phyloP scores from a whole-genome alignment of 345 rosid species.

The Hibiscus tridactylites region DNA sequence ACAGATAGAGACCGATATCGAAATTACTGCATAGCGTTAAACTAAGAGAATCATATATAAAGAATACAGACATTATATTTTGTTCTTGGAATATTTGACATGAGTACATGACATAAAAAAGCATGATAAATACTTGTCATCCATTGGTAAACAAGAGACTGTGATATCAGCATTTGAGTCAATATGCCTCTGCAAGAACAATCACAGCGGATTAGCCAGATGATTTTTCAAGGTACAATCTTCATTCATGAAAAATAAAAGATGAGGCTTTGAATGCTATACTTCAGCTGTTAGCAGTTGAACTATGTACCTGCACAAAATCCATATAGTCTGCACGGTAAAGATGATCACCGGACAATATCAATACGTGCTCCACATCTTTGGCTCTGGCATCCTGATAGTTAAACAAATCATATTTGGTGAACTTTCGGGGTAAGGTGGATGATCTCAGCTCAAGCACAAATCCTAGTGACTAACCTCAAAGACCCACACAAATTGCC shows the following conservation, averaged over 20 bases:
- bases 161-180: conserved; percentile 74
- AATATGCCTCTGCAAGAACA: conserved; percentile 62
- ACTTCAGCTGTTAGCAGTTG: neutral
- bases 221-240: neutral
- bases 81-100: neutral
- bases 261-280: neutral
- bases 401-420: conserved; percentile 4
- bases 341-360: conserved; percentile 88
- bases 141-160: conserved; percentile 79
- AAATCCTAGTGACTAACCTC: conserved; percentile 32
- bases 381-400: conserved; percentile 69
- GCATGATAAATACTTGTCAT: conserved; percentile 41
- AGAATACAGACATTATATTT: neutral
- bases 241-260: neutral
- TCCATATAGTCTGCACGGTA: conserved; percentile 74
- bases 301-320: conserved; percentile 58
- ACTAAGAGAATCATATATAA: neutral
- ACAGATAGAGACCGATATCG: neutral
- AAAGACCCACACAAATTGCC: conserved; percentile 81
- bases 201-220: neutral
- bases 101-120: neutral
- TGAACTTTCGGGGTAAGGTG: neutral
- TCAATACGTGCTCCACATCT: conserved; percentile 67
- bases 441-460: neutral
- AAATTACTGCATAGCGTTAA: neutral